Evolutionary conservation across 139 green algal species (phyloP).

Genomic region (Volvox africanus): DNA sequence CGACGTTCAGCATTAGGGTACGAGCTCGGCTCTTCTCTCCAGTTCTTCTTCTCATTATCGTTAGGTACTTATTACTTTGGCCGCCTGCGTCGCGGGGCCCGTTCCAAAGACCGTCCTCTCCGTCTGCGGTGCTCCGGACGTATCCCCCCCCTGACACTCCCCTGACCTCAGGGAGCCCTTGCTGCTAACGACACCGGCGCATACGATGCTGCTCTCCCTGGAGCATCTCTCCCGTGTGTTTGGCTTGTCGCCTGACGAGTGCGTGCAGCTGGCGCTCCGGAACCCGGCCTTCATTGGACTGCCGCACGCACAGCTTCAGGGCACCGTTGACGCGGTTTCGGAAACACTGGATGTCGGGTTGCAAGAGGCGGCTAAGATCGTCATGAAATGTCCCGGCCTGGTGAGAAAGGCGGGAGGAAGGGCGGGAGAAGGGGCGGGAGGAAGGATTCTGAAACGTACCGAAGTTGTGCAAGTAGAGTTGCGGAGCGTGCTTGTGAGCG

Average conservation of each 20-base stretch:
- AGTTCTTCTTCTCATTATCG: too few relatives aligned
- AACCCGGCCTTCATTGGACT: not conserved
- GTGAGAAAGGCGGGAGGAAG: not conserved
- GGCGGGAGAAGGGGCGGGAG: not conserved
- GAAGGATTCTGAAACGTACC: not conserved
- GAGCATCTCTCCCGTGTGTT: slow-evolving; percentile 19
- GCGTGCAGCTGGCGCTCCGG: slow-evolving; percentile 22
- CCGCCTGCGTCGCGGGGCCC: too few relatives aligned
- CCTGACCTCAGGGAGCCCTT: slow-evolving; percentile 25
- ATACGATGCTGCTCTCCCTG: slow-evolving; percentile 39
- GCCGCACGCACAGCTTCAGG: slow-evolving; percentile 21
- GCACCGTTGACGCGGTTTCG: slow-evolving; percentile 28
- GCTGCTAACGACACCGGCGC: not conserved
- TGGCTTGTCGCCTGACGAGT: not conserved
- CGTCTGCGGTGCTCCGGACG: too few relatives aligned
- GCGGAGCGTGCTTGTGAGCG: not conserved
- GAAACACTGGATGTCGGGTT: slow-evolving; percentile 32
- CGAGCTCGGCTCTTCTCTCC: too few relatives aligned
- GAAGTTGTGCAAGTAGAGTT: not conserved
- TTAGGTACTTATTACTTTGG: too few relatives aligned
- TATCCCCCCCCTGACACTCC: not conserved
- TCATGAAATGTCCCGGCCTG: slow-evolving; percentile 1
- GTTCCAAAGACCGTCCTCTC: too few relatives aligned
- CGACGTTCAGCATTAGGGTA: too few relatives aligned
- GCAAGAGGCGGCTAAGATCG: slow-evolving; percentile 36